Conservation (phyloP, 192 early-diverging fungal genomes). For the Coemansia sp. region DNA sequence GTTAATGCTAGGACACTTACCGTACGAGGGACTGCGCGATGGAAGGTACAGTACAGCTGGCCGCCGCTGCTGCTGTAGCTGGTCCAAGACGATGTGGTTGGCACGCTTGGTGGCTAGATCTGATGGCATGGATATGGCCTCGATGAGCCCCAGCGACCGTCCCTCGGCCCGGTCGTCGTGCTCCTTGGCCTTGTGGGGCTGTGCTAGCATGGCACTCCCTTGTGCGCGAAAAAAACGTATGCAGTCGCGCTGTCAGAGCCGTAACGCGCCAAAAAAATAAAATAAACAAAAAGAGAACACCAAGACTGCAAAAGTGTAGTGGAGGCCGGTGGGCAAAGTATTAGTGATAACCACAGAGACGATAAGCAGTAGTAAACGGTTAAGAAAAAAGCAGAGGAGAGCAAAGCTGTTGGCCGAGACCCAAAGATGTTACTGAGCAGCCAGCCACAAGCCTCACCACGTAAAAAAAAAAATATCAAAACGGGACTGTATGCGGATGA, state of each 20-base stretch:
- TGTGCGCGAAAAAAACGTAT: too few relatives aligned
- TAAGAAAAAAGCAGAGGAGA: background rate
- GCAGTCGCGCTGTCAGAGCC: background rate
- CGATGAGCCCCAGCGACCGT: background rate
- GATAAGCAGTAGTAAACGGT: background rate
- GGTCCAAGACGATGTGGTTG: constrained; percentile 8
- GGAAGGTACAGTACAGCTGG: constrained; percentile 31
- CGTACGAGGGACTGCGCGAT: constrained; percentile 7
- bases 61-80: constrained; percentile 27
- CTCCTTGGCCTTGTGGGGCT: constrained; percentile 17
- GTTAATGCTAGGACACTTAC: constrained; percentile 25
- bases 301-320: background rate
- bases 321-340: background rate
- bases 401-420: background rate
- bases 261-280: background rate
- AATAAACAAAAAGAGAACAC: background rate
- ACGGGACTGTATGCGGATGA: background rate
- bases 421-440: background rate
- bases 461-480: background rate
- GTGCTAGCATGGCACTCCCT: constrained; percentile 21
- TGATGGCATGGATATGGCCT: constrained; percentile 20
- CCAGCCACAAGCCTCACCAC: constrained; percentile 16
- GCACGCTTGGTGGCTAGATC: constrained; percentile 20
- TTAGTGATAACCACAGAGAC: constrained; percentile 2
- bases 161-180: constrained; percentile 5